These are phyloP conservation scores for Lanmaoa rubissima DNA, from an alignment of 768 basidiomycete genomes.

Conservation along the genomic window DNA sequence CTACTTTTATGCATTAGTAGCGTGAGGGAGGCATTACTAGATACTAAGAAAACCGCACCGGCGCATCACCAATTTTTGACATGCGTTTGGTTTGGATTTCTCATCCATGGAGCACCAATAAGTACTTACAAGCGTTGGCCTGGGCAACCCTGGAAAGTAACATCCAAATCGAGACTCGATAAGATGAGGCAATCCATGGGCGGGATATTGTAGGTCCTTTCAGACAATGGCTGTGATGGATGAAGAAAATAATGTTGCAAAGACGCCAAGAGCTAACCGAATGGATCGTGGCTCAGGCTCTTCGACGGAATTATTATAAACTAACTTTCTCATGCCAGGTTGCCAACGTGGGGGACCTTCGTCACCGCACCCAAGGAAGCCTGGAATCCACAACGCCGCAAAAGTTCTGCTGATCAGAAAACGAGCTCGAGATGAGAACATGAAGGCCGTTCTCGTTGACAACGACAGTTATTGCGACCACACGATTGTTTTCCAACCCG, in stretches of 20 bases:
- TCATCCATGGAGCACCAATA: constrained; percentile 6
- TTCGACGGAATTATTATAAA: neutral
- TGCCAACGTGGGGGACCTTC: neutral
- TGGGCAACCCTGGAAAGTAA: neutral
- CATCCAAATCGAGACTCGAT: constrained; percentile 3
- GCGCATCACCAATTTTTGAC: constrained; percentile 1
- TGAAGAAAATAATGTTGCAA: neutral
- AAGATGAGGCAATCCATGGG: neutral
- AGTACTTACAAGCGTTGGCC: neutral
- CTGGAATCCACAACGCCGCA: neutral
- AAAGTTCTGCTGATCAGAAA: too few relatives aligned
- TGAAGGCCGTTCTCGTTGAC: neutral
- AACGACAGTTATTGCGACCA: too few relatives aligned
- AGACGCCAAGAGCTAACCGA: neutral
- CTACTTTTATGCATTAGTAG: constrained; percentile 9
- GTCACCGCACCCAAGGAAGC: neutral
- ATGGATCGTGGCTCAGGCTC: neutral
- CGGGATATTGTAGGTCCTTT: neutral
- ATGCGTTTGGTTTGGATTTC: constrained; percentile 1
- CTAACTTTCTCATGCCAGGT: constrained; percentile 13
- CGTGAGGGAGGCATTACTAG: neutral
- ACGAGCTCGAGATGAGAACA: neutral
- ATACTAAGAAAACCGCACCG: constrained; percentile 1
- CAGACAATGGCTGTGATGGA: neutral
- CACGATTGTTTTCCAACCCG: too few relatives aligned